Base-by-base conservation (phyloP, 441 rosid genomes). In the Aleurites moluccanus region DNA sequence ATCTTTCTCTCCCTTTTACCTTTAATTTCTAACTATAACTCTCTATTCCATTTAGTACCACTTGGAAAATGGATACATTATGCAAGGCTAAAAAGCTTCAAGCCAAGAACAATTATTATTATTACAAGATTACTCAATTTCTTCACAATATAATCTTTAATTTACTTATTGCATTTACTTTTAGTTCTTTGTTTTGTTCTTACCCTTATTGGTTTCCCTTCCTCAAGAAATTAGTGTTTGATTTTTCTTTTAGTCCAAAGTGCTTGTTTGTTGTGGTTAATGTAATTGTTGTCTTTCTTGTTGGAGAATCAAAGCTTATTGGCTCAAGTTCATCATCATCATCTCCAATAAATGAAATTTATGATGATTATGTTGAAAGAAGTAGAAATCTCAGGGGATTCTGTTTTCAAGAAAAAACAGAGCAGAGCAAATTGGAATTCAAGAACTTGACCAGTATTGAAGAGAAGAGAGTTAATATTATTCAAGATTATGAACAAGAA, bases 211-310 rank as follows among this genome's bases (percentile, higher is more conserved):
- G 84, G 76, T 69, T 80, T 45, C 80, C 83, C 67, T 74, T 71
- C 47, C 14, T 78, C 44, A 69, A 81, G 69, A 70, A 78, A 13
- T 73, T 76, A 45, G 15, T 75, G 50, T 71, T 80, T 42, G 60
- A 44, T 53, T 86, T 69, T 20, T 69, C 79, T 50, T 75, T 67
- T 35, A 74, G 73, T 52, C 90, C 91, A 0, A 85, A 76, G 73
- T 85, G 83, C 62, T 76, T 88, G 85, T 88, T 90, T 69, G 3
- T 90, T 8, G 79, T 88, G 1, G 85, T 82, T 35, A 90, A 90
- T 75, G 81, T 80, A 50, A 90, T 90, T 55, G 80, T 90, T 59
- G 77, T 72, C 66, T 79, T 83, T 78, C 91, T 90, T 10, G 80
- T 87, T 23, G 85, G 92, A 66, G 85, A 88, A 78, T 87, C 88